Percentiles rank a stretch among this genome's conserved stretches.
Evolutionary conservation across 225 moss, liverwort and hornwort genomes (phyloP).

Genomic region (Straminergon stramineum): DNA sequence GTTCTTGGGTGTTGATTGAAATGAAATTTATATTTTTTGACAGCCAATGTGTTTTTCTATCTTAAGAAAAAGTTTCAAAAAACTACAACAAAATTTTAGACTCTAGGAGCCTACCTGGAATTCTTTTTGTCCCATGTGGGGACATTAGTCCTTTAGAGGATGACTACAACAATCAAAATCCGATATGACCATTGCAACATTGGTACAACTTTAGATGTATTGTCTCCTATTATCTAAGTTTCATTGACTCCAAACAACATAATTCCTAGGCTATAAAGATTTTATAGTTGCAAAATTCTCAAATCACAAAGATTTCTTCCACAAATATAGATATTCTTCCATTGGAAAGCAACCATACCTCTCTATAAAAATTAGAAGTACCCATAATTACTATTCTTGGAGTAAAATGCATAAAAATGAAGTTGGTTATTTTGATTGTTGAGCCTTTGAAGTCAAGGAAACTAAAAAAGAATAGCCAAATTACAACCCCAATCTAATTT

Average conservation of each 20-base stretch:
- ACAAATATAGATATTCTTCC: neutral
- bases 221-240: neutral
- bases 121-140: neutral
- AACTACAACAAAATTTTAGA: too few species aligned
- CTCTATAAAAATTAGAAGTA: neutral
- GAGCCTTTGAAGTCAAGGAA: too few species aligned
- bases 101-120: rapidly evolving
- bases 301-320: neutral
- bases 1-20: rapidly evolving
- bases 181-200: neutral
- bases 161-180: neutral
- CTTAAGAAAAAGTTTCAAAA: too few species aligned
- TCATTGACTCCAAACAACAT: neutral
- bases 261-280: neutral
- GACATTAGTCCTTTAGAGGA: neutral
- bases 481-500: neutral
- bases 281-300: too few species aligned
- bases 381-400: neutral
- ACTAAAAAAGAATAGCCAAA: neutral
- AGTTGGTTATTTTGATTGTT: neutral
- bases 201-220: neutral
- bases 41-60: too few species aligned
- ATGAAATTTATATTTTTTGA: too few species aligned
- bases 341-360: neutral
- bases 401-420: neutral